Evolutionary conservation across 2,329 filamentous ascomycete genomes (phyloP).

Genomic region (Phaeosphaeriaceae sp.): DNA sequence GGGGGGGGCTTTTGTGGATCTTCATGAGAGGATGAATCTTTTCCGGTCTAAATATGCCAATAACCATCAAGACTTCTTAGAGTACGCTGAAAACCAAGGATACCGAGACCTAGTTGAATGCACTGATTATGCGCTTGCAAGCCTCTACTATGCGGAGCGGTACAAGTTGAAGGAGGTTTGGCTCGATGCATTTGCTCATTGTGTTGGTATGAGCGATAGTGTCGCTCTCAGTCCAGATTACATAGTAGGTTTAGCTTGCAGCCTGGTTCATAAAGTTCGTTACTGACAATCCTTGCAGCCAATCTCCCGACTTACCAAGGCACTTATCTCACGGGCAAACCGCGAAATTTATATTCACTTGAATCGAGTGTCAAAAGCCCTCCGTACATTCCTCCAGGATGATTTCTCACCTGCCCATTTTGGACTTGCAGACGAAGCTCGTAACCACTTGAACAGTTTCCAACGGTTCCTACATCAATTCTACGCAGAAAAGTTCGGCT

Average conservation of each 20-base stretch:
- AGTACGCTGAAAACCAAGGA: slow-evolving; percentile 71
- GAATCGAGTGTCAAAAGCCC: slow-evolving; percentile 61
- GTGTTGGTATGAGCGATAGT: slow-evolving; percentile 75
- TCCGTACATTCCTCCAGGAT: slow-evolving; percentile 73
- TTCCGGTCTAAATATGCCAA: slow-evolving; percentile 62
- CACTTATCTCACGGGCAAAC: slow-evolving; percentile 68
- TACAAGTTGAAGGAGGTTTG: slow-evolving; percentile 70
- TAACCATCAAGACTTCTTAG: slow-evolving; percentile 66
- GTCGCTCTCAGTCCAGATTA: slow-evolving; percentile 66
- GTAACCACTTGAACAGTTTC: slow-evolving; percentile 75
- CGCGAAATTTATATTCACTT: slow-evolving; percentile 71
- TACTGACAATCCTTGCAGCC: slow-evolving; percentile 28
- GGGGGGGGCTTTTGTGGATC: slow-evolving; percentile 66
- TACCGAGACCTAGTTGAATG: slow-evolving; percentile 71
- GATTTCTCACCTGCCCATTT: slow-evolving; percentile 71
- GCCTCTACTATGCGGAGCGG: slow-evolving; percentile 71
- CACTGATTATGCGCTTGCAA: slow-evolving; percentile 71
- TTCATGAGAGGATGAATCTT: slow-evolving; percentile 70
- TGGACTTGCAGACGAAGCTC: slow-evolving; percentile 66
- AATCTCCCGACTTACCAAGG: slow-evolving; percentile 61
- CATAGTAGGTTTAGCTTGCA: slow-evolving; percentile 55
- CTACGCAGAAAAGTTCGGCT: slow-evolving; percentile 71
- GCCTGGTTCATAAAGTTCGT: not conserved
- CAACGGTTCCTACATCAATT: slow-evolving; percentile 70
- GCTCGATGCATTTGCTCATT: slow-evolving; percentile 76